Base-by-base conservation (phyloP, 2,329 filamentous ascomycete species). In the Periconia macrospinosa region DNA sequence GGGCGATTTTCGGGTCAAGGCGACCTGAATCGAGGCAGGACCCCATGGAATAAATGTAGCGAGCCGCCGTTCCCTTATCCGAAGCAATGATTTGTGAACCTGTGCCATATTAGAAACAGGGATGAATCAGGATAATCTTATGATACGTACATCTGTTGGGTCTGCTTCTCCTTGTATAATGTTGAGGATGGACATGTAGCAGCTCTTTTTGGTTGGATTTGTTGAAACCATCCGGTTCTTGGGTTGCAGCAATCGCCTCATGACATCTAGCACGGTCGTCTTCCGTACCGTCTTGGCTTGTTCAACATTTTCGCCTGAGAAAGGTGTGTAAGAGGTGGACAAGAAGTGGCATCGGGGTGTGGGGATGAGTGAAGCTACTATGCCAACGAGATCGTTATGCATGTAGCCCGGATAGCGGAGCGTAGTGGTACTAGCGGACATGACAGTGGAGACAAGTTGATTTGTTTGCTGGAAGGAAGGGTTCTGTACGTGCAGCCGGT, bases 181-280 rank as follows among this genome's bases (percentile, higher is more conserved):
- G 75, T 99, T 97, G 58, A 99, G 81, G 64, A 99, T 97, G 45
- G 92, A 96, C 70, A 99, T 97, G 79, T 99, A 99, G 79, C 94
- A 99, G 78, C 92, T 97, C 79, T 91, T 95, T 79, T 97, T 97
- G 67, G 89, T 90, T 1, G 93, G 92, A 52, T 92, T 89, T 19
- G 94, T 96, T 20, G 92, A 96, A 44, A 99, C 94, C 94, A 99
- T 99, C 72, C 95, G 88, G 76, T 99, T 99, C 82, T 99, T 99
- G 40, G 94, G 94, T 76, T 99, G 95, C 54, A 99, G 80, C 20
- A 99, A 80, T 55, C 94, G 85, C 53, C 94, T 86, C 94, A 99
- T 99, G 58, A 99, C 95, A 72, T 99, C 94, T 41, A 99, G 78
- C 9, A 99, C 94, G 1, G 94, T 99, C 2, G 95, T 99, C 78